Conservation (phyloP, 306 rosid genomes). For the Sicyos edulis region DNA sequence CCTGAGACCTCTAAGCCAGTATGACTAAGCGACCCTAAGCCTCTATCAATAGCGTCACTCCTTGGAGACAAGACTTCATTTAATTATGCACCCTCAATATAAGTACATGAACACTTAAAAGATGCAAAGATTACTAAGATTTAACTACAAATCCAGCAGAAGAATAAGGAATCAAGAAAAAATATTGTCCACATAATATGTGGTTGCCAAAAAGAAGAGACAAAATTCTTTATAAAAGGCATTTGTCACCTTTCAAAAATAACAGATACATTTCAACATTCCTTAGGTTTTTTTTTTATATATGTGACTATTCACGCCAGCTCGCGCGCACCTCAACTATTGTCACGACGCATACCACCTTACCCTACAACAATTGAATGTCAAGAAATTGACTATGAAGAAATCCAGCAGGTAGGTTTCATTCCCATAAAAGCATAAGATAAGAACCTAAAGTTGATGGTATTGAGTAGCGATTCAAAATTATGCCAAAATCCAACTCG, state of each 20-base stretch:
- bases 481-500: not conserved
- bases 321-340: no score
- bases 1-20: no score
- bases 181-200: not conserved
- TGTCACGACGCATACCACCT: no score
- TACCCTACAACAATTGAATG: no score
- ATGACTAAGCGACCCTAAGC: no score
- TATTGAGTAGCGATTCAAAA: not conserved
- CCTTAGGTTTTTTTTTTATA: not conserved
- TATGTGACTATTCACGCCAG: no score
- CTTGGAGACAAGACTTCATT: not conserved
- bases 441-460: not conserved
- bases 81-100: not conserved
- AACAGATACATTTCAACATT: not conserved
- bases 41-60: no score
- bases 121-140: not conserved
- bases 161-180: not conserved
- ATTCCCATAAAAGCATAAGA: not conserved
- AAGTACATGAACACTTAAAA: not conserved
- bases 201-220: not conserved
- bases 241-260: not conserved
- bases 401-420: not conserved
- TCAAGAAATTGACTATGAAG: not conserved
- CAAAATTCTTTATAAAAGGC: not conserved
- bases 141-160: not conserved